A percentile compares a stretch with the other conserved stretches of the same genome.
Evolutionary conservation across 2,329 filamentous ascomycete species (phyloP).

Genomic region (Phaeoacremonium minimum): DNA sequence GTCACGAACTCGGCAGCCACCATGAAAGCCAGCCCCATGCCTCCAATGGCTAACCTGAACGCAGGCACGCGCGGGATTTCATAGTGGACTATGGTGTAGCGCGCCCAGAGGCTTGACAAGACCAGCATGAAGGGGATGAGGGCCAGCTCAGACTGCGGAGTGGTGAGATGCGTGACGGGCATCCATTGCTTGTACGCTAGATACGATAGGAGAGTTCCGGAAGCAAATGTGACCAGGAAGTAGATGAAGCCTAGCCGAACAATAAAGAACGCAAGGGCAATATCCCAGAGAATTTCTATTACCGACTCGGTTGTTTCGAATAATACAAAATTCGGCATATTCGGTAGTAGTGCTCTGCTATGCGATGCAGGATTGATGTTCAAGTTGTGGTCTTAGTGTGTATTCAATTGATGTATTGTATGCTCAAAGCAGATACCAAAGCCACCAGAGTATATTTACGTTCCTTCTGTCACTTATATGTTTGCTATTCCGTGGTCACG

Average conservation of each 20-base stretch:
- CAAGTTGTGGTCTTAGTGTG: no score
- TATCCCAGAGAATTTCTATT: slow-evolving; percentile 30
- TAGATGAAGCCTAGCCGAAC: slow-evolving; percentile 24
- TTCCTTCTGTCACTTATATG: no score
- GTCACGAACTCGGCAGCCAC: slow-evolving; percentile 12
- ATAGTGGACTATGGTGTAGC: slow-evolving; percentile 16
- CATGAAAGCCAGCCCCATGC: slow-evolving; percentile 16
- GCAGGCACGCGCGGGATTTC: slow-evolving; percentile 19
- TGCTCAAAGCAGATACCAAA: no score
- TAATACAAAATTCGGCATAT: slow-evolving; percentile 9
- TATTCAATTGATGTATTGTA: no score
- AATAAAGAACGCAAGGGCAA: slow-evolving; percentile 28
- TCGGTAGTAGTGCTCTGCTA: not conserved
- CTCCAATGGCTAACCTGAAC: slow-evolving; percentile 24
- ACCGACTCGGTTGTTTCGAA: slow-evolving; percentile 26
- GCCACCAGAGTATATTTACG: no score
- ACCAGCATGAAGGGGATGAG: slow-evolving; percentile 9
- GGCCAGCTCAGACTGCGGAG: slow-evolving; percentile 8
- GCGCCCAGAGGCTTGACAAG: slow-evolving; percentile 16
- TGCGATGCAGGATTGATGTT: slow-evolving; percentile 2
- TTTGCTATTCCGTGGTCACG: not conserved
- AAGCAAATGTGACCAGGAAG: slow-evolving; percentile 19
- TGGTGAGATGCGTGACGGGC: slow-evolving; percentile 6
- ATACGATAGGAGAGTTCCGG: slow-evolving; percentile 12
- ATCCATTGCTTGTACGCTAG: slow-evolving; percentile 8